Evolutionary conservation across 257 asterid genomes (phyloP).

Genomic region (Coffea canephora): DNA sequence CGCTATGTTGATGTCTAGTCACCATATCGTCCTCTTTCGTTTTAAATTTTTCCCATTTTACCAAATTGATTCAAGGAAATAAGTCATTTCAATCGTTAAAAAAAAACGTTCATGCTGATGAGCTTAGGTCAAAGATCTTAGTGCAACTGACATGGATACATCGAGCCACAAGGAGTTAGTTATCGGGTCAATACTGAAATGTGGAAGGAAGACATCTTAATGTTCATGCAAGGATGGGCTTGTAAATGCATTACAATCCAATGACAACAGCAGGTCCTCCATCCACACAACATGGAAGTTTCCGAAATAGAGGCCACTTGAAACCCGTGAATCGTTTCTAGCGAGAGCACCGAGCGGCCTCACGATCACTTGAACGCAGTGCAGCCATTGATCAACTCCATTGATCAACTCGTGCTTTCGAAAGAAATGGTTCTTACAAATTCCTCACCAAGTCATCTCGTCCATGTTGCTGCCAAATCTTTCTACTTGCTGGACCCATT

Average conservation of each 20-base stretch:
- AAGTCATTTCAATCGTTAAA: too few species aligned
- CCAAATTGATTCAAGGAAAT: too few species aligned
- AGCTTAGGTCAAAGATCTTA: too few species aligned
- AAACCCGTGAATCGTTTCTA: not conserved
- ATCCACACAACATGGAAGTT: too few species aligned
- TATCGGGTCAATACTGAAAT: not conserved
- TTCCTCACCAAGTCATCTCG: not conserved
- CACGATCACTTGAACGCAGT: not conserved
- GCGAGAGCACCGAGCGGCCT: not conserved
- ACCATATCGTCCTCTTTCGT: too few species aligned
- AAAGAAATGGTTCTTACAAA: not conserved
- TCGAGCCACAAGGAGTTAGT: not conserved
- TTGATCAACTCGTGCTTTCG: not conserved
- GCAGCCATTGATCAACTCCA: not conserved
- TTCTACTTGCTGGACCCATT: not conserved
- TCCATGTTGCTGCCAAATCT: not conserved
- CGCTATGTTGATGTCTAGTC: too few species aligned
- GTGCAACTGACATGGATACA: too few species aligned
- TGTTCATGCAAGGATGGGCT: not conserved
- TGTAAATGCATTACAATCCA: not conserved
- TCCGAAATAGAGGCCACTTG: not conserved
- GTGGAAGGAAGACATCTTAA: not conserved
- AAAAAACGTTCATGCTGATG: too few species aligned
- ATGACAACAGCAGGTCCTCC: not conserved
- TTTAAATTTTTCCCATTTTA: too few species aligned